A percentile compares a stretch with the other conserved stretches of the same genome.
Evolutionary conservation across 192 early-diverging fungal species (phyloP).

Genomic region (Umbelopsis sp.): DNA sequence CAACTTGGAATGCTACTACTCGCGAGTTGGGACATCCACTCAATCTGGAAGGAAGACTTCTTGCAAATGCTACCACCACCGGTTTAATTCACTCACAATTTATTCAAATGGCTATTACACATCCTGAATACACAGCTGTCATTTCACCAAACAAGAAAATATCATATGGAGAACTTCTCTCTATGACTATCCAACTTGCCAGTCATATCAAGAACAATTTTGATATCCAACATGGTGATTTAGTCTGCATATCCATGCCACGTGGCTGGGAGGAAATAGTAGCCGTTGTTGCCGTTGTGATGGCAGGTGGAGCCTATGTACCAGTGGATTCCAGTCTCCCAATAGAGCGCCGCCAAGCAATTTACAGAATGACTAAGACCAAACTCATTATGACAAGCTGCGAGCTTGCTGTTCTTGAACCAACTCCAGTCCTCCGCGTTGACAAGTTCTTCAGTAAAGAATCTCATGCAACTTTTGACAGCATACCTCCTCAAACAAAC

Average conservation of each 20-base stretch:
- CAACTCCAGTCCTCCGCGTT: background rate
- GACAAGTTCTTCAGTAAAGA: background rate
- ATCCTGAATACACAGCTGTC: background rate
- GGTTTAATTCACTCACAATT: background rate
- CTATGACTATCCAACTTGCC: background rate
- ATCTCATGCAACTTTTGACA: background rate
- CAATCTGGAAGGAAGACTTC: background rate
- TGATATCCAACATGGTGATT: background rate
- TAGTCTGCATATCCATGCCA: background rate
- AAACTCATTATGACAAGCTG: background rate
- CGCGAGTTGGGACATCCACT: constrained; percentile 3
- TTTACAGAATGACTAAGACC: background rate
- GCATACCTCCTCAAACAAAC: background rate
- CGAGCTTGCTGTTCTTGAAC: background rate
- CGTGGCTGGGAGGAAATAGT: background rate
- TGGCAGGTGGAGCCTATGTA: background rate
- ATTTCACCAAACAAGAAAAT: background rate
- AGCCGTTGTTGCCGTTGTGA: background rate
- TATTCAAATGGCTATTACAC: background rate
- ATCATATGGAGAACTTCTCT: background rate
- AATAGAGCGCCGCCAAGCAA: background rate
- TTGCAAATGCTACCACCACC: background rate
- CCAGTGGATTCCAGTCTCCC: background rate
- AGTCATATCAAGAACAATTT: background rate
- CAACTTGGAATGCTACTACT: background rate